Conservation (phyloP, 129 eudicot genomes). For the Helianthus tuberosus region DNA sequence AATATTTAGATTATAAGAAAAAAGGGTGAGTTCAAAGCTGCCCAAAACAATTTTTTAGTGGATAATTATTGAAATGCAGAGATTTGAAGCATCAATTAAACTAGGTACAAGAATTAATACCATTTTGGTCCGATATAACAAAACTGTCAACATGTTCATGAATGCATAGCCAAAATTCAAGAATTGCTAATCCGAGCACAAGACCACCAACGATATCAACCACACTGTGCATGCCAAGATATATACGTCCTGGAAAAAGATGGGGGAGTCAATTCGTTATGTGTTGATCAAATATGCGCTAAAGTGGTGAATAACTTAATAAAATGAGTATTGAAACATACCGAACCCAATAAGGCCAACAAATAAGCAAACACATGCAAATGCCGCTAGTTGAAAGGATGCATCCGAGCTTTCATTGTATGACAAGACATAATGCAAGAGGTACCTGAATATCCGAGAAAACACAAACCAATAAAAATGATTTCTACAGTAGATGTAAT, state of each 20-base stretch:
- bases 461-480: slow-evolving; percentile 25
- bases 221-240: slow-evolving; percentile 97
- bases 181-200: slow-evolving; percentile 71
- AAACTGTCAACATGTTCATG: slow-evolving; percentile 69
- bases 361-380: slow-evolving; percentile 50
- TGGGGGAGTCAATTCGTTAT: slow-evolving; percentile 9
- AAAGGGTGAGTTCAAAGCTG: too few species aligned
- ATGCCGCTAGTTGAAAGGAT: slow-evolving; percentile 36
- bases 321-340: slow-evolving; percentile 31
- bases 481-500: neutral
- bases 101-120: slow-evolving; percentile 41
- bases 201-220: slow-evolving; percentile 84
- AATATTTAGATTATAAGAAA: too few species aligned
- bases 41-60: too few species aligned
- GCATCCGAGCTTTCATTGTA: slow-evolving; percentile 37
- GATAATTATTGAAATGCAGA: neutral
- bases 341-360: slow-evolving; percentile 75
- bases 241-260: slow-evolving; percentile 65
- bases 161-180: slow-evolving; percentile 69
- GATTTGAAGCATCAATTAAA: neutral
- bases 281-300: neutral
- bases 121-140: slow-evolving; percentile 77
- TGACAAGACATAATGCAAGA: slow-evolving; percentile 61
- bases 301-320: neutral
- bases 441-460: slow-evolving; percentile 49